Evolutionary conservation across 176 grass and related monocot species (phyloP), one percentile per base, ranked within the genome.

Genomic region (Paspalum notatum): DNA sequence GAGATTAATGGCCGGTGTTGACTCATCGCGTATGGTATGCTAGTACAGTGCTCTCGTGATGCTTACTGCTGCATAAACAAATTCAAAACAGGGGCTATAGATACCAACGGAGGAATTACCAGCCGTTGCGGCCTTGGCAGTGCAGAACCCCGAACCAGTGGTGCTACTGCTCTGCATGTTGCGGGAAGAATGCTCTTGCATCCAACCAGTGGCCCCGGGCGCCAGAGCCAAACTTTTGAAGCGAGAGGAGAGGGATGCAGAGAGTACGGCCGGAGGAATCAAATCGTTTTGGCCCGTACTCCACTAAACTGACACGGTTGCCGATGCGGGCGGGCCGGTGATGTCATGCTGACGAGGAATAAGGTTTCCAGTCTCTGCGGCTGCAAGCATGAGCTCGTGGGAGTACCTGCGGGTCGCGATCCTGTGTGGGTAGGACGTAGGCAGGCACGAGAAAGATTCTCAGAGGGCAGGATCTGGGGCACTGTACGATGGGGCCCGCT

Each of bases 311-410:
- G 40, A 18, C 55, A 21, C 79, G 26, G 55, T 12, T 64, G 9
- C 14, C 63, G 43, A 68, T 52, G 63, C 25, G 14, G 42, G 9
- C 7, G 24, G 24, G 5, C 17, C 13, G 62, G 37, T 68, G 77
- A 68, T 6, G 77, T 68, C 63, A 68, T 26, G 2, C 37, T 38
- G 63, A 68, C 77, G 77, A 79, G 48, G 77, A 79, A 66, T 66
- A 5, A 13, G 16, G 44, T 11, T 18, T 0, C 12, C 3, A 39
- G n/a, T n/a, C n/a, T 4, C 27, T n/a, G 52, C 32, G 38, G 73
- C 37, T 16, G 51, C 26, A 0, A 53, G 16, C 16, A 53, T n/a
- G n/a, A n/a, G n/a, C n/a, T n/a, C n/a, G n/a, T n/a, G n/a, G n/a
- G n/a, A n/a, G 51, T 54, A 54, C 51, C 15, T 53, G 32, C 32